Conservation (phyloP, 805 yeast species). For the Lipomyces mesembrius region DNA sequence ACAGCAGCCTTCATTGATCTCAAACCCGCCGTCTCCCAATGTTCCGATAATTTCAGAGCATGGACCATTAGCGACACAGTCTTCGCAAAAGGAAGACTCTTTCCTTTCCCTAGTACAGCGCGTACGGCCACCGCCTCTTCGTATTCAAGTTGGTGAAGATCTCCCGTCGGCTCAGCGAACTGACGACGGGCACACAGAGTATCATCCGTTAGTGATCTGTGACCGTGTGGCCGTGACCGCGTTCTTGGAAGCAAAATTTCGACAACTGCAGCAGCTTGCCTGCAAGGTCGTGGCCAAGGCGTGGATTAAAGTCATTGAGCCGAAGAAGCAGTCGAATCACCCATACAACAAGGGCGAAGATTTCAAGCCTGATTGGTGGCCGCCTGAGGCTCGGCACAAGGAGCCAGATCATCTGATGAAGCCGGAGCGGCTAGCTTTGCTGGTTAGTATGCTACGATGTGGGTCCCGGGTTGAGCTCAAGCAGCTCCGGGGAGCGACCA, state of each 20-base stretch:
- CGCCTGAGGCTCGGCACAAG: conserved; percentile 57
- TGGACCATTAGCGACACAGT: background rate
- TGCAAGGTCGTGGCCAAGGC: conserved; percentile 68
- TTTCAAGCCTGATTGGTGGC: conserved; percentile 76
- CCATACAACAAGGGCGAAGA: conserved; percentile 63
- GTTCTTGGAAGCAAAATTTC: conserved; percentile 28
- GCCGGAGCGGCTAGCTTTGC: conserved; percentile 57
- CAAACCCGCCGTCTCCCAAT: background rate
- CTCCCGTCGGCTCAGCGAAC: conserved; percentile 7
- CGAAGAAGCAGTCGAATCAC: conserved; percentile 62
- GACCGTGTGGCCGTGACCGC: conserved; percentile 20
- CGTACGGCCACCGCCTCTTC: conserved; percentile 19
- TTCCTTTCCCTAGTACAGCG: conserved; percentile 25
- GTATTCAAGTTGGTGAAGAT: conserved; percentile 6
- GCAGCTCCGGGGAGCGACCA: conserved; percentile 32
- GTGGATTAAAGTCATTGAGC: conserved; percentile 71
- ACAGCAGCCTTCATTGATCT: background rate
- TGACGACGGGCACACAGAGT: conserved; percentile 10
- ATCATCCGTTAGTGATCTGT: conserved; percentile 20
- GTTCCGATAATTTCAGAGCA: background rate
- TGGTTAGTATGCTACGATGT: conserved; percentile 45
- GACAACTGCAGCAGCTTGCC: conserved; percentile 53
- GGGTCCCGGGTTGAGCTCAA: conserved; percentile 11
- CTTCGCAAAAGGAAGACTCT: conserved; percentile 1
- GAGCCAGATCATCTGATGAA: conserved; percentile 78